Conservation (phyloP, 1,284 basidiomycete genomes). For the Apiotrichum mycotoxinovorans region DNA sequence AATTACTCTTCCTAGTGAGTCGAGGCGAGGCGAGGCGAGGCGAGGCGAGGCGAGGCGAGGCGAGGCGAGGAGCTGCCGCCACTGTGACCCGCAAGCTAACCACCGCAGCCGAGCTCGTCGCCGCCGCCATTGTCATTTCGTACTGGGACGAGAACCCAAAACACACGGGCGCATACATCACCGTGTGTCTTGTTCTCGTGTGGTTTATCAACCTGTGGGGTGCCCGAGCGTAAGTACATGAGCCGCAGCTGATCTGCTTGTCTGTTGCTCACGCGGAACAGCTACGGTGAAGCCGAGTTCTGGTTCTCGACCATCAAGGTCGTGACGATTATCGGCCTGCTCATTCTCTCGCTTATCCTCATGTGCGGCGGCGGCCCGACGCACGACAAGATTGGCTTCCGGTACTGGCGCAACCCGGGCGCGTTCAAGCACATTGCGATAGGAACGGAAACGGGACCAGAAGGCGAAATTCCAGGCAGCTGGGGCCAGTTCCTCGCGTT, state of each 20-base stretch:
- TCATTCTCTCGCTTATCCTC: conserved; percentile 63
- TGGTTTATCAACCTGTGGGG: conserved; percentile 50
- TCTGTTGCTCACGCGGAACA: neutral
- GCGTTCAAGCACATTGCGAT: conserved; percentile 19
- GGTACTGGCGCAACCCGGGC: conserved; percentile 66
- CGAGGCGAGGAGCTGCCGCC: too few species aligned
- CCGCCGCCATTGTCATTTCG: conserved; percentile 29
- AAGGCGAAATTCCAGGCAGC: conserved; percentile 21
- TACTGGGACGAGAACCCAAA: conserved; percentile 34
- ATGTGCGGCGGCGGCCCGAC: conserved; percentile 66
- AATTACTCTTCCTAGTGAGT: conserved; percentile 33
- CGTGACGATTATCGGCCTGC: conserved; percentile 41
- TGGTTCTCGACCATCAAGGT: conserved; percentile 39
- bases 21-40: too few species aligned
- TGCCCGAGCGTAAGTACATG: conserved; percentile 16
- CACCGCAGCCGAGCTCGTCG: conserved; percentile 23
- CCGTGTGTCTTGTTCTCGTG: conserved; percentile 47
- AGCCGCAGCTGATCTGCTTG: neutral
- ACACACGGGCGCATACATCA: conserved; percentile 49
- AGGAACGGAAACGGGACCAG: conserved; percentile 11
- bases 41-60: too few species aligned
- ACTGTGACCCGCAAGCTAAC: too few species aligned
- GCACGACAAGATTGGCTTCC: conserved; percentile 48
- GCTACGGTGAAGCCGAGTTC: conserved; percentile 41
- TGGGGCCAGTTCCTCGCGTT: conserved; percentile 66